phyloP scores from a whole-genome alignment of 2,329 filamentous ascomycete species.

The Plectosphaerella cucumerina region DNA sequence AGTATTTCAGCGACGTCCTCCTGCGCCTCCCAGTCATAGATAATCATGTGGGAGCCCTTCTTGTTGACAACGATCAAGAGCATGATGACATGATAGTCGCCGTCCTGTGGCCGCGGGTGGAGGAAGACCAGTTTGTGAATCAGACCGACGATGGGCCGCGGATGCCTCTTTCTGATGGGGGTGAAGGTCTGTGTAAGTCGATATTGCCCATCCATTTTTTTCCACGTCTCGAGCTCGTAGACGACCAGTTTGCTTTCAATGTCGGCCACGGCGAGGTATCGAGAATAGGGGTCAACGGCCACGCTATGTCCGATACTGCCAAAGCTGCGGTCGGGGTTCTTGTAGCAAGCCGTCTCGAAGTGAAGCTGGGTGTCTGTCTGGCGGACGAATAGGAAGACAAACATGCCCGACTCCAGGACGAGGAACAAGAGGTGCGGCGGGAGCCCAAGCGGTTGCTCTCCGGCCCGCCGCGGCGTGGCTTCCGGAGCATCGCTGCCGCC shows the following conservation, averaged over 20 bases:
- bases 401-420: slow-evolving; percentile 66
- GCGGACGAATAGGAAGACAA: slow-evolving; percentile 72
- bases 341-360: slow-evolving; percentile 58
- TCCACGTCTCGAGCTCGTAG: slow-evolving; percentile 61
- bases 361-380: slow-evolving; percentile 39
- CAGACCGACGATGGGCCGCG: slow-evolving; percentile 58
- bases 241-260: slow-evolving; percentile 67
- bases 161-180: slow-evolving; percentile 49
- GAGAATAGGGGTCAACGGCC: slow-evolving; percentile 73
- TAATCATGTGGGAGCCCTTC: slow-evolving; percentile 46
- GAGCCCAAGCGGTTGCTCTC: slow-evolving; percentile 24
- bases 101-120: slow-evolving; percentile 60
- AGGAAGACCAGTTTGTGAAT: slow-evolving; percentile 88
- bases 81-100: slow-evolving; percentile 67
- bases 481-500: slow-evolving; percentile 31
- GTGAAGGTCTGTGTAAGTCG: slow-evolving; percentile 37
- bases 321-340: slow-evolving; percentile 49
- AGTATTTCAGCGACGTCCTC: slow-evolving; percentile 42
- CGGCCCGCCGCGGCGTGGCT: slow-evolving; percentile 7
- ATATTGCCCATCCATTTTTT: slow-evolving; percentile 47
- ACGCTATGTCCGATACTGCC: slow-evolving; percentile 62
- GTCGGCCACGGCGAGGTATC: slow-evolving; percentile 65
- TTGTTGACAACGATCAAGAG: slow-evolving; percentile 56
- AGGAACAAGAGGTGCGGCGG: slow-evolving; percentile 81
- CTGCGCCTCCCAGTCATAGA: slow-evolving; percentile 58